Percentiles rank a stretch among this genome's conserved stretches.
phyloP scores from a whole-genome alignment of 2,329 filamentous ascomycete genomes.

The Trichoderma brevicompactum region DNA sequence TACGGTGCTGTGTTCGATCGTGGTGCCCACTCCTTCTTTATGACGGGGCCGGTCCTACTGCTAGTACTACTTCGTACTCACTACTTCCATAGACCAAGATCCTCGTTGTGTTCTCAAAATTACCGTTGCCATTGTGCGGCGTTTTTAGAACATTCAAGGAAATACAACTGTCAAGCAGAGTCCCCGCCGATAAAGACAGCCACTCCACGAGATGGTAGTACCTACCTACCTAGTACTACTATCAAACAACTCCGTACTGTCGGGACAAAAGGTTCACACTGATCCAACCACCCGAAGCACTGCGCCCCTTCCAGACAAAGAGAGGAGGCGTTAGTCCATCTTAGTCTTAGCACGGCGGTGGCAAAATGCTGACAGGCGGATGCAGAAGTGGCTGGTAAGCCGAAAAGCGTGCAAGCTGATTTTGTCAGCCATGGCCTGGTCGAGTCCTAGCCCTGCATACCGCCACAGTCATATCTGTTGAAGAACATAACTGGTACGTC shows the following conservation, averaged over 20 bases:
- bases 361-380: conserved; percentile 25
- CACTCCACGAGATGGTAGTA: too few relatives aligned
- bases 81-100: not conserved
- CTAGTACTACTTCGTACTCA: too few relatives aligned
- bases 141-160: too few relatives aligned
- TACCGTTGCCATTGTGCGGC: too few relatives aligned
- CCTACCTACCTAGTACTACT: too few relatives aligned
- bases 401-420: conserved; percentile 12
- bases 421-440: conserved; percentile 21
- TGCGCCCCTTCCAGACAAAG: conserved; percentile 2
- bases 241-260: not conserved
- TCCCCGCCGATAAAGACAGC: too few relatives aligned
- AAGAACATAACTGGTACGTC: not conserved
- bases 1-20: not conserved
- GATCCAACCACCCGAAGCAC: not conserved
- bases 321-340: not conserved
- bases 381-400: conserved; percentile 24
- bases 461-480: conserved; percentile 11
- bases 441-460: not conserved
- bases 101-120: not conserved
- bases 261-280: not conserved
- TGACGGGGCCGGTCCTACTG: not conserved
- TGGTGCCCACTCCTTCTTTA: not conserved
- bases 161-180: too few relatives aligned
- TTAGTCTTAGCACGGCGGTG: conserved; percentile 12